phyloP scores from a whole-genome alignment of 345 rosid genomes.

The Aquilaria malaccensis region DNA sequence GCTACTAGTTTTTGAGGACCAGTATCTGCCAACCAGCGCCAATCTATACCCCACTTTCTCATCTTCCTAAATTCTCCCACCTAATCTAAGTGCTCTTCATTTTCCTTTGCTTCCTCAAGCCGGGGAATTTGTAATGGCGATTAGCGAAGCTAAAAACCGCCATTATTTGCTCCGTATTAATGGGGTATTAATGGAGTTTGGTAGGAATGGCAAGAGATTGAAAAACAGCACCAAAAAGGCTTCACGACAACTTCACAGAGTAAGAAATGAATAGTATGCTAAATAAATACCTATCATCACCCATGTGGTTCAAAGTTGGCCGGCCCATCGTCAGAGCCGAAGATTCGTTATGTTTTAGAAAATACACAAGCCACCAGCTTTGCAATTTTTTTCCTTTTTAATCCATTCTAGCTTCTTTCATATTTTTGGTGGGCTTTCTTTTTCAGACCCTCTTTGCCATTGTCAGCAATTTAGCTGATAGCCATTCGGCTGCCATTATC shows the following conservation, averaged over 20 bases:
- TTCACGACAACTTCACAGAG: not conserved
- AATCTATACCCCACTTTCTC: not conserved
- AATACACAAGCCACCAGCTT: not conserved
- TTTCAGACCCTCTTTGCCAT: conserved; percentile 15
- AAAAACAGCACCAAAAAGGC: not conserved
- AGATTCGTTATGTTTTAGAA: conserved; percentile 7
- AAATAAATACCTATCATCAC: not conserved
- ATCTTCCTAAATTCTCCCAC: conserved; percentile 12
- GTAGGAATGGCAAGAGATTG: conserved; percentile 5
- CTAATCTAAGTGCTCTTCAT: conserved; percentile 8
- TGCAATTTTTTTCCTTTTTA: conserved; percentile 11
- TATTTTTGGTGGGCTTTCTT: conserved; percentile 10
- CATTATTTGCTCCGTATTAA: not conserved
- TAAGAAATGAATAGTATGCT: not conserved
- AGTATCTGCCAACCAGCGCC: not conserved
- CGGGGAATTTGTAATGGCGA: conserved; percentile 8
- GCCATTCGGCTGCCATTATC: conserved; percentile 10
- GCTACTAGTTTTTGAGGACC: conserved; percentile 22
- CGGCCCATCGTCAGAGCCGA: conserved; percentile 2
- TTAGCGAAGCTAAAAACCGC: not conserved
- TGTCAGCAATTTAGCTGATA: conserved; percentile 8
- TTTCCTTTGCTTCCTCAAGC: conserved; percentile 1
- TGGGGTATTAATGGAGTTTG: conserved; percentile 8
- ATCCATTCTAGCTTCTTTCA: not conserved
- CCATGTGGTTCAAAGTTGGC: not conserved